Evolutionary conservation across 306 rosid genomes (phyloP), one percentile per base, ranked within the genome.

Genomic region (Sindora glabra): DNA sequence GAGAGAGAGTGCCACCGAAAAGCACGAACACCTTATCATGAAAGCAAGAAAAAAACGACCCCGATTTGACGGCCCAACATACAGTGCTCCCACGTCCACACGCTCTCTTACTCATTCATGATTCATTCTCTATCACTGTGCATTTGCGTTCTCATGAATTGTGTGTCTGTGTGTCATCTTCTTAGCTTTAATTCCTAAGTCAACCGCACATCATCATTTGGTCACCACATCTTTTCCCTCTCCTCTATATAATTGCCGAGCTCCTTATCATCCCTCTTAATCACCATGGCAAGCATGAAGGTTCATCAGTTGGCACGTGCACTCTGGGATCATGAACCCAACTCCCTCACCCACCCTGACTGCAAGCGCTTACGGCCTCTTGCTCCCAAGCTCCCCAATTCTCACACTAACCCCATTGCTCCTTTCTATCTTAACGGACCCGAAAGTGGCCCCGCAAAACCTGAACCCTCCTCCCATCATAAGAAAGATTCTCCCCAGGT

Each of bases 121-220:
- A 15, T 0, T 4, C 39, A 6, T 16, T 5, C 21, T 12, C 19
- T 44, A 8, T 26, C 18, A 11, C 10, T 32, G 3, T 3, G 0
- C 56, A 25, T 46, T 44, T 10, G 44, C 52, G 11, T 37, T 56
- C 41, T 48, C 62, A 36, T 26, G 51, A 61, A 61, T 48, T 51
- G 32, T 3, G 26, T 51, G 40, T 29, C 26, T 44, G 54, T 68
- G 19, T 48, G 47, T 62, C 64, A 34, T 50, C 47, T 38, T 56
- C 67, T 17, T 48, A 48, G 17, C 44, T 36, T 60, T 58, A 76
- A 82, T 70, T 79, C 77, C 61, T 56, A 87, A 88, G 98, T 91
- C 98, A 91, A 91, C 98, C 66, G 45, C 83, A 63, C 79, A 95
- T 85, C 92, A 88, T 91, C 81, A 85, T 85, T 82, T 90, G 95